Conservation (phyloP, 2,329 filamentous ascomycete species). For the Penicillium rolfsii region DNA sequence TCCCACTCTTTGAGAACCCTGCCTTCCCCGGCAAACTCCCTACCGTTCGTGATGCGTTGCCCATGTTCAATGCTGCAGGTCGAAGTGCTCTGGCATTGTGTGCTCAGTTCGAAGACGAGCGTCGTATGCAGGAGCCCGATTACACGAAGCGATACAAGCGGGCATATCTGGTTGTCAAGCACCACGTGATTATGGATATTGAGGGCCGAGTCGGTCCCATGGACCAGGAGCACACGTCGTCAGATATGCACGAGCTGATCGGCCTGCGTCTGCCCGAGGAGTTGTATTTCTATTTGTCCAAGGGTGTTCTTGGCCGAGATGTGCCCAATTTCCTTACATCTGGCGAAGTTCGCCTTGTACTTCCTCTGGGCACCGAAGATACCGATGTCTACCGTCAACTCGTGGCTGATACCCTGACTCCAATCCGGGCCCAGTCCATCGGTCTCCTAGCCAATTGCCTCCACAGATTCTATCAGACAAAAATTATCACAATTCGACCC, state of each 20-base stretch:
- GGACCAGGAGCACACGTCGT: slow-evolving; percentile 72
- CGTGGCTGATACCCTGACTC: slow-evolving; percentile 72
- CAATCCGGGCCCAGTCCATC: slow-evolving; percentile 75
- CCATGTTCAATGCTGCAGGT: slow-evolving; percentile 68
- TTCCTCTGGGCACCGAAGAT: slow-evolving; percentile 83
- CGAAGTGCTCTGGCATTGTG: slow-evolving; percentile 75
- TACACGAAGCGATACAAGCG: slow-evolving; percentile 88
- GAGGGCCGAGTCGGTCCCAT: slow-evolving; percentile 77
- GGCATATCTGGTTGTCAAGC: slow-evolving; percentile 80
- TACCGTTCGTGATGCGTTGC: slow-evolving; percentile 75
- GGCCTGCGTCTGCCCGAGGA: slow-evolving; percentile 89
- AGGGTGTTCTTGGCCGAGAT: slow-evolving; percentile 76
- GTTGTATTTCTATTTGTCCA: slow-evolving; percentile 85
- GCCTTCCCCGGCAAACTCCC: slow-evolving; percentile 58
- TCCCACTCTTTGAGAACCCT: slow-evolving; percentile 73
- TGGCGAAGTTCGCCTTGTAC: slow-evolving; percentile 73
- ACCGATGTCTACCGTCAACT: slow-evolving; percentile 80
- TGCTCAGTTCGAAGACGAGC: slow-evolving; percentile 76
- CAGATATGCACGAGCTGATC: slow-evolving; percentile 85
- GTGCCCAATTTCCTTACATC: slow-evolving; percentile 82
- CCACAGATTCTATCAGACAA: slow-evolving; percentile 80
- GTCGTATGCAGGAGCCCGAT: slow-evolving; percentile 69
- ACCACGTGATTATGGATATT: slow-evolving; percentile 79
- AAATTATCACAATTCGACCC: slow-evolving; percentile 73
- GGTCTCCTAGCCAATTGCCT: slow-evolving; percentile 77